phyloP scores from a whole-genome alignment of 2,329 filamentous ascomycete species.

The Chaetomiaceae sp. region DNA sequence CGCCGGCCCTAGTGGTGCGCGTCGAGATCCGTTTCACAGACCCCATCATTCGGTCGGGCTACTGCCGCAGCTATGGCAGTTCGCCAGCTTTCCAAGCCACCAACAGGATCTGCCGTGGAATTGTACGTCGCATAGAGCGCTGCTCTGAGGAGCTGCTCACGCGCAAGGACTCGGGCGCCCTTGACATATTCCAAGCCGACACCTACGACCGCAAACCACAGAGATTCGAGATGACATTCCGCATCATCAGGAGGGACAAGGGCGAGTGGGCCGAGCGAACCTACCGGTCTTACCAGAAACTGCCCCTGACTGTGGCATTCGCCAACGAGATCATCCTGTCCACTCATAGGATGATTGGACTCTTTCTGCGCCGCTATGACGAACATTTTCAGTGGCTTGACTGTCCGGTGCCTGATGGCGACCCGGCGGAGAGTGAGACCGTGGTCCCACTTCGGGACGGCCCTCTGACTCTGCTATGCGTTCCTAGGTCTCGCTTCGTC shows the following conservation, averaged over 20 bases:
- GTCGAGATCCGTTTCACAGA: constrained; percentile 42
- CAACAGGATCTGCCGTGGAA: constrained; percentile 41
- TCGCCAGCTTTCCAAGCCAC: constrained; percentile 39
- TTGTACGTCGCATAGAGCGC: constrained; percentile 46
- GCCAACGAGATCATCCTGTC: constrained; percentile 43
- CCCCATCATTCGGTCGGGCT: constrained; percentile 36
- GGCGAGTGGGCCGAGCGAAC: constrained; percentile 39
- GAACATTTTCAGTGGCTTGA: constrained; percentile 43
- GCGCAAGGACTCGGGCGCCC: constrained; percentile 43
- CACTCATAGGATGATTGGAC: constrained; percentile 45
- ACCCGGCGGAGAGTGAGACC: constrained; percentile 33
- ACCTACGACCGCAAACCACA: constrained; percentile 35
- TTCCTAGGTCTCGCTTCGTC: constrained; percentile 41
- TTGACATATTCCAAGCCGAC: constrained; percentile 30
- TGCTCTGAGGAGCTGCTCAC: constrained; percentile 49
- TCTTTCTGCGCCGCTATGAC: constrained; percentile 47
- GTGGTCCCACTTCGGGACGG: constrained; percentile 36
- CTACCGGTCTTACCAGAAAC: constrained; percentile 46
- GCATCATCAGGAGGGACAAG: constrained; percentile 36
- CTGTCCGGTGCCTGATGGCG: constrained; percentile 35
- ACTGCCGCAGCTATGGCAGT: constrained; percentile 41
- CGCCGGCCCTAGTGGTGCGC: constrained; percentile 33
- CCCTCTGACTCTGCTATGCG: constrained; percentile 41
- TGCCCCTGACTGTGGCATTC: constrained; percentile 36
- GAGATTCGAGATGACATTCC: constrained; percentile 44